phyloP scores from a whole-genome alignment of 2,329 filamentous ascomycete genomes.

The Aspergillus bombycis region DNA sequence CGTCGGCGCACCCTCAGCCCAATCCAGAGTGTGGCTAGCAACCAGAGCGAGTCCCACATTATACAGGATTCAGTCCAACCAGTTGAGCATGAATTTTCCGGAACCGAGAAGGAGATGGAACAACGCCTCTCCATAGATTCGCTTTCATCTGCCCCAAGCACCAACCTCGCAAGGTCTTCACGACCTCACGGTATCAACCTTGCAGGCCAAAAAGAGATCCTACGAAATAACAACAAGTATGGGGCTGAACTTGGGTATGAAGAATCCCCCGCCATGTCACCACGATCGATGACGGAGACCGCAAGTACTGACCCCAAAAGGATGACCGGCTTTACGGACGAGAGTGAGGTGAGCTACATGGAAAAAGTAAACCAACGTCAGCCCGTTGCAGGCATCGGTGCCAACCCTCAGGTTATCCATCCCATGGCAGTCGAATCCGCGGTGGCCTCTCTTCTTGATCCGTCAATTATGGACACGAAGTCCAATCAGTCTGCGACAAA shows the following conservation, averaged over 20 bases:
- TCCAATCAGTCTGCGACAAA: slow-evolving; percentile 54
- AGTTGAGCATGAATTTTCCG: slow-evolving; percentile 57
- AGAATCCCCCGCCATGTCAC: slow-evolving; percentile 31
- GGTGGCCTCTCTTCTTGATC: slow-evolving; percentile 86
- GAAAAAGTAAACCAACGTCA: slow-evolving; percentile 67
- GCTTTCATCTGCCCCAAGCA: slow-evolving; percentile 60
- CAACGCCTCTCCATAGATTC: slow-evolving; percentile 60
- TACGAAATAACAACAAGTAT: slow-evolving; percentile 45
- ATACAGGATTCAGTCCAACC: slow-evolving; percentile 60
- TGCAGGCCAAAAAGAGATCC: slow-evolving; percentile 54
- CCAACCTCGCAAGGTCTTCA: slow-evolving; percentile 58
- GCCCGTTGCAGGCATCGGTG: slow-evolving; percentile 69
- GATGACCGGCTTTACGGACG: slow-evolving; percentile 56
- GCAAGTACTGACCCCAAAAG: slow-evolving; percentile 57
- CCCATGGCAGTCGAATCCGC: slow-evolving; percentile 79
- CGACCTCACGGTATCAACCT: slow-evolving; percentile 57
- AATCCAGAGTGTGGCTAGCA: slow-evolving; percentile 89
- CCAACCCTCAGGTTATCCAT: slow-evolving; percentile 77
- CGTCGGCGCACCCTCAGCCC: slow-evolving; percentile 78
- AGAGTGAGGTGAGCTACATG: slow-evolving; percentile 59
- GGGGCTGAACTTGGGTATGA: slow-evolving; percentile 44
- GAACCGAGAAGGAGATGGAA: slow-evolving; percentile 61
- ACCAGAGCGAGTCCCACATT: slow-evolving; percentile 70
- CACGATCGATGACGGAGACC: slow-evolving; percentile 39
- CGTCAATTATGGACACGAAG: slow-evolving; percentile 70